Conservation (phyloP, 108 stramenopile species). For the Stephanodiscus triporus region DNA sequence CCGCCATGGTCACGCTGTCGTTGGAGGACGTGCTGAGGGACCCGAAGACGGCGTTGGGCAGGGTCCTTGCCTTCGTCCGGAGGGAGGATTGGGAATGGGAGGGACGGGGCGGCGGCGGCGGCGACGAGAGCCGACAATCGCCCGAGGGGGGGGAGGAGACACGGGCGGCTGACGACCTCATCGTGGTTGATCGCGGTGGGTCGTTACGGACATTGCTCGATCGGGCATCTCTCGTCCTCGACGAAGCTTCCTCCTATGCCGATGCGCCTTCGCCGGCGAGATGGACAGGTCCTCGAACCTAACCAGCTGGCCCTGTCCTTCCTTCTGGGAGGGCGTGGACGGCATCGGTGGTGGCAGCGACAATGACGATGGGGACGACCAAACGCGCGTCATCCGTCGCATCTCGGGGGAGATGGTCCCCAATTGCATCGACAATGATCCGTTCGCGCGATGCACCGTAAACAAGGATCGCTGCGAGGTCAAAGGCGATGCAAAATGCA, state of each 20-base stretch:
- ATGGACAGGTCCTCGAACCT: slow-evolving; percentile 59
- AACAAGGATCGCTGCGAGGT: slow-evolving; percentile 77
- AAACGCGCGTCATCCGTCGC: slow-evolving; percentile 10
- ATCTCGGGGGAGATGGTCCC: slow-evolving; percentile 62
- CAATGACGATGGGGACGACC: slow-evolving; percentile 11
- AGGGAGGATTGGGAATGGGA: slow-evolving; percentile 47
- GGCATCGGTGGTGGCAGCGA: slow-evolving; percentile 8
- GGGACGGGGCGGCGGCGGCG: neutral
- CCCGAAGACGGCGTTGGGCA: slow-evolving; percentile 26
- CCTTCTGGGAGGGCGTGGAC: slow-evolving; percentile 75
- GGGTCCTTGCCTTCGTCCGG: slow-evolving; percentile 43
- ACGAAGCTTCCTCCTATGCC: slow-evolving; percentile 10
- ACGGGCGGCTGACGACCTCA: neutral
- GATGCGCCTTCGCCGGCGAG: slow-evolving; percentile 58
- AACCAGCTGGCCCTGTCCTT: slow-evolving; percentile 77
- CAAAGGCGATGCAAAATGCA: slow-evolving; percentile 61
- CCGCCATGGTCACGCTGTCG: slow-evolving; percentile 69
- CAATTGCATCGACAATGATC: slow-evolving; percentile 64
- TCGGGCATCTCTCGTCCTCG: slow-evolving; percentile 7
- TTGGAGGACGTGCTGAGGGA: slow-evolving; percentile 45
- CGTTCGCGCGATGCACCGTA: slow-evolving; percentile 66
- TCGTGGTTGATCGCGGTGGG: slow-evolving; percentile 8
- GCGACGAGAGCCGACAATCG: neutral
- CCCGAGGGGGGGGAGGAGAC: neutral
- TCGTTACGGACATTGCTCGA: neutral